These are phyloP conservation scores for Basidioascus undulatus DNA, from an alignment of 768 basidiomycete species.

Conservation along the genomic window DNA sequence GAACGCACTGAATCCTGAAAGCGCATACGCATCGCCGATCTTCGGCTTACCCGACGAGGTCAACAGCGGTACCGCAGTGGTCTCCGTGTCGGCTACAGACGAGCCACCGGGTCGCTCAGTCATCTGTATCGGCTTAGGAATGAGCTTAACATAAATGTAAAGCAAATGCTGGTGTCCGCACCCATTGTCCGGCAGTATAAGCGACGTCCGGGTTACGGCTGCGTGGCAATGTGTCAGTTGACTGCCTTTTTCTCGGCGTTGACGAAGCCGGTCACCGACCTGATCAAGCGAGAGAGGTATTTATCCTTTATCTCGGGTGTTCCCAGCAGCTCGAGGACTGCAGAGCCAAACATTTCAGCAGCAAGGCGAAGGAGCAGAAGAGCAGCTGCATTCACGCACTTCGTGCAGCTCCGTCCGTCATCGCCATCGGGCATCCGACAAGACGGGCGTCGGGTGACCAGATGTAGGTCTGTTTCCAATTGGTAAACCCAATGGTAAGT, in stretches of 20 bases:
- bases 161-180: too few species aligned
- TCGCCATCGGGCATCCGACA: constrained; percentile 48
- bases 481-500: neutral
- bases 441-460: constrained; percentile 31
- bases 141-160: too few species aligned
- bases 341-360: neutral
- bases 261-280: constrained; percentile 19
- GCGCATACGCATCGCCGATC: neutral
- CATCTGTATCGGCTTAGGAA: too few species aligned
- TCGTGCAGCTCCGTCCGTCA: constrained; percentile 56
- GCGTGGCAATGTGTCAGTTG: neutral
- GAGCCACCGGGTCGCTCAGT: constrained; percentile 33
- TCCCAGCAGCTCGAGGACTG: constrained; percentile 41
- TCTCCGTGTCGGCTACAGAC: constrained; percentile 51
- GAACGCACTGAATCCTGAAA: neutral
- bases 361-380: neutral
- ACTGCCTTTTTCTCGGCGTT: too few species aligned
- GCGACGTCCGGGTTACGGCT: constrained; percentile 38
- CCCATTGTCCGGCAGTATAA: constrained; percentile 61
- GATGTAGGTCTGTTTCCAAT: constrained; percentile 14
- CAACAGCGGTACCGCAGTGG: constrained; percentile 22
- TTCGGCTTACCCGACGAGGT: neutral
- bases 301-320: constrained; percentile 34
- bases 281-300: constrained; percentile 34
- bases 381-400: constrained; percentile 17